Percentiles rank a stretch among this genome's conserved stretches.
These are phyloP conservation scores for Metschnikowia peoriensis DNA, from an alignment of 805 yeast genomes.

Conservation along the genomic window DNA sequence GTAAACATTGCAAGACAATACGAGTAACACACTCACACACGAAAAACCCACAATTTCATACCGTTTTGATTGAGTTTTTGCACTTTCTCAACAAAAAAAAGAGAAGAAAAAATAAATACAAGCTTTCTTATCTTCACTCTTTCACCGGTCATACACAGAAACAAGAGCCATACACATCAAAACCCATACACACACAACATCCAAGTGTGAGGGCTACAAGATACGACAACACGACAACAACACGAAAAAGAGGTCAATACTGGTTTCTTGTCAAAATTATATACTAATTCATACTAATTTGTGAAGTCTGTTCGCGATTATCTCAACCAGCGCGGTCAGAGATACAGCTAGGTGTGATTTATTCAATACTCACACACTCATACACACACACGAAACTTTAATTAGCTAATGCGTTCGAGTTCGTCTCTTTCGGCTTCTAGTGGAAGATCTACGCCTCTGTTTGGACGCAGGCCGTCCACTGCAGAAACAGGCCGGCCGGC, in stretches of 20 bases:
- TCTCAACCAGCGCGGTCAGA: no score
- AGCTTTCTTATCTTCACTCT: no score
- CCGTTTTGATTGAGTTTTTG: no score
- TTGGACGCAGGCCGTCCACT: slow-evolving; percentile 8
- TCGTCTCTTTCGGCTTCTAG: slow-evolving; percentile 17
- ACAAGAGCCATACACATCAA: not conserved
- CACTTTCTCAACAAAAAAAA: no score
- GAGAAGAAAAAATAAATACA: no score
- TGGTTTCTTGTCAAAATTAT: no score
- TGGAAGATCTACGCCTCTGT: slow-evolving; percentile 17
- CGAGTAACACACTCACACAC: not conserved
- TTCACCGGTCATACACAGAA: not conserved
- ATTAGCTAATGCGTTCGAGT: slow-evolving; percentile 17
- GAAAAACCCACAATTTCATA: not conserved
- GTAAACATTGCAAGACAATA: not conserved
- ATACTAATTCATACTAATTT: no score
- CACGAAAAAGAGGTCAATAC: not conserved
- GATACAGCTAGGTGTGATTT: no score
- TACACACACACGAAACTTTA: not conserved
- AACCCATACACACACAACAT: not conserved
- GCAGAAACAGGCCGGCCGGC: slow-evolving; percentile 31
- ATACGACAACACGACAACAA: not conserved
- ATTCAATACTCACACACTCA: not conserved
- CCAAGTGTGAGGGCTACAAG: not conserved
- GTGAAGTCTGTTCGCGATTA: no score